Conservation (phyloP, 139 green algal genomes). For the Chlamydomonas sp. region DNA sequence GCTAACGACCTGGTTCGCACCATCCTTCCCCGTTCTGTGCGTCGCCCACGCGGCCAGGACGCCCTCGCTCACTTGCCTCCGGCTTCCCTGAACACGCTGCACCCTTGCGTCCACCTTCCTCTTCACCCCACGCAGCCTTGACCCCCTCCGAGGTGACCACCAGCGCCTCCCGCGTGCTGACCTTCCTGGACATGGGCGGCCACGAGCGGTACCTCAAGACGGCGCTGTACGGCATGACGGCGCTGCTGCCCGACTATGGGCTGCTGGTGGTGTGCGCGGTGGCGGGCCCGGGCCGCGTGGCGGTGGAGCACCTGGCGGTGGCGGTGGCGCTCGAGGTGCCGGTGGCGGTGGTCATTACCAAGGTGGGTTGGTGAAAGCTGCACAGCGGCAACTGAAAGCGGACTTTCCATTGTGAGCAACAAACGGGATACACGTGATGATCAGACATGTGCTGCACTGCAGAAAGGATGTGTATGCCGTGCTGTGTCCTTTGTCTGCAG, state of each 20-base stretch:
- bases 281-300: conserved; percentile 53
- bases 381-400: too few species aligned
- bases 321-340: conserved; percentile 83
- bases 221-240: conserved; percentile 74
- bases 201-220: conserved; percentile 88
- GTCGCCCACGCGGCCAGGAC: too few species aligned
- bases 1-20: too few species aligned
- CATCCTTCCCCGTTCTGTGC: too few species aligned
- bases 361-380: conserved; percentile 42
- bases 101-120: neutral
- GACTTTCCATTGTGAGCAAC: too few species aligned
- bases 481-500: conserved; percentile 1
- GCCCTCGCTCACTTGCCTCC: too few species aligned
- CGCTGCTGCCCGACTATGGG: conserved; percentile 74
- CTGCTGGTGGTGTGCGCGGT: conserved; percentile 76
- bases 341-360: conserved; percentile 80
- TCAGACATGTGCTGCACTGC: too few species aligned
- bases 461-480: too few species aligned
- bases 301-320: conserved; percentile 78
- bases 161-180: conserved; percentile 59
- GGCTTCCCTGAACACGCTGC: too few species aligned
- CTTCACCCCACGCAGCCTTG: conserved; percentile 15
- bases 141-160: conserved; percentile 36
- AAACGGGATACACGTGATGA: too few species aligned
- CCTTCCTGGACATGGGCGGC: conserved; percentile 88